phyloP scores from a whole-genome alignment of 306 rosid genomes.

The Begonia fuchsioides region DNA sequence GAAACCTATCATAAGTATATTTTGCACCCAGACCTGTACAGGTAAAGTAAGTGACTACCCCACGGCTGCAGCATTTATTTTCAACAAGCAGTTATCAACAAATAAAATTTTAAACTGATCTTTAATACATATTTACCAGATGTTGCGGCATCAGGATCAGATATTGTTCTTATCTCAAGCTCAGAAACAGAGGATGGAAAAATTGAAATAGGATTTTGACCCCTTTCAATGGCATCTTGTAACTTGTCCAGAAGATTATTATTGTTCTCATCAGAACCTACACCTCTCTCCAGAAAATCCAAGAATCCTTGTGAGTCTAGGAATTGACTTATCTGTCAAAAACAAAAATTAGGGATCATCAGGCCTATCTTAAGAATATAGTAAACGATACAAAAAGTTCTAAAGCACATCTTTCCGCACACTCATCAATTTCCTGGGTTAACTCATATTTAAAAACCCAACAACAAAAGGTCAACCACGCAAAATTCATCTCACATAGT shows the following conservation, averaged over 20 bases:
- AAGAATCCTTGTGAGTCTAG: constrained; percentile 86
- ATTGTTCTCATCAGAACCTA: constrained; percentile 64
- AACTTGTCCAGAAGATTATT: constrained; percentile 84
- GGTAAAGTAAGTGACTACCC: constrained; percentile 2
- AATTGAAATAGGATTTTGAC: constrained; percentile 86
- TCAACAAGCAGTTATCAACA: no score
- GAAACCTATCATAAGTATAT: constrained; percentile 78
- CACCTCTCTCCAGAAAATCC: constrained; percentile 84
- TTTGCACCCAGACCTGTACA: constrained; percentile 66
- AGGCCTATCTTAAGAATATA: background rate
- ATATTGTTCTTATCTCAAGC: constrained; percentile 83
- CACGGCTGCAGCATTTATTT: no score
- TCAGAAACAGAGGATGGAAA: constrained; percentile 49
- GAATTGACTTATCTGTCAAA: constrained; percentile 63
- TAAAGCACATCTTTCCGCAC: no score
- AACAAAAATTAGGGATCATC: background rate
- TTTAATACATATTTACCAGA: constrained; percentile 44
- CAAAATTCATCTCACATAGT: no score
- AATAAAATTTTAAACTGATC: background rate
- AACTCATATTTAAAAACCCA: no score
- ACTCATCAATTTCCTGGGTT: no score
- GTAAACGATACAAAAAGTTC: background rate
- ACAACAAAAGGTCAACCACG: no score
- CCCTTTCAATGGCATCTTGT: constrained; percentile 97
- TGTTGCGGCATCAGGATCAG: constrained; percentile 57